Conservation (phyloP, 2,329 filamentous ascomycete species). For the Daldinia eschscholtzii region DNA sequence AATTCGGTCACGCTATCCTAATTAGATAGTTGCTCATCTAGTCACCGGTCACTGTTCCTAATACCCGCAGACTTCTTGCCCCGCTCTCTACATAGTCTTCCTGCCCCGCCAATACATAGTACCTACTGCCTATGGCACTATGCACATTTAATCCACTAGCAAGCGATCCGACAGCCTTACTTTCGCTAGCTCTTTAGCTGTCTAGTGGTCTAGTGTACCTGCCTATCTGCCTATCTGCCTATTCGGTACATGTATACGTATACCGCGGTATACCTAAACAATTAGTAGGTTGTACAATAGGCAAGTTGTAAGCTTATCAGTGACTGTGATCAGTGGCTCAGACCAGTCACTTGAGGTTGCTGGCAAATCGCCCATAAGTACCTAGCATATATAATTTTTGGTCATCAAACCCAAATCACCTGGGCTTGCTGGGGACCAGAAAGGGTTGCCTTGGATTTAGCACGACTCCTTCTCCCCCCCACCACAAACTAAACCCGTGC, state of each 20-base stretch:
- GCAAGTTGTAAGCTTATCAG: conserved; percentile 16
- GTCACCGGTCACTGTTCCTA: conserved; percentile 26
- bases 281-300: background rate
- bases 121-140: background rate
- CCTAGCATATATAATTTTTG: conserved; percentile 7
- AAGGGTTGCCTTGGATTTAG: conserved; percentile 26
- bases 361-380: background rate
- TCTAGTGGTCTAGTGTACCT: too few species aligned
- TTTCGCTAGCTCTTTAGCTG: conserved; percentile 1
- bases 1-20: conserved; percentile 43
- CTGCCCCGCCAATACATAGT: conserved; percentile 20
- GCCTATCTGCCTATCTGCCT: too few species aligned
- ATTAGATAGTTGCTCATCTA: conserved; percentile 9
- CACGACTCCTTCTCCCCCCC: conserved; percentile 18
- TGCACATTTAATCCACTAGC: conserved; percentile 3
- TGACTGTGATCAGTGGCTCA: conserved; percentile 25
- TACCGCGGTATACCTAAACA: too few species aligned
- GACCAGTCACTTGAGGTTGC: conserved; percentile 23
- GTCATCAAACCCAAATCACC: conserved; percentile 41
- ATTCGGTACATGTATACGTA: background rate
- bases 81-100: conserved; percentile 14
- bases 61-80: conserved; percentile 17
- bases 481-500: conserved; percentile 25
- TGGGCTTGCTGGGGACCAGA: conserved; percentile 14
- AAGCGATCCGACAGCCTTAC: background rate